Evolutionary conservation across 2,329 filamentous ascomycete genomes (phyloP).

Genomic region (Fusarium siculi): DNA sequence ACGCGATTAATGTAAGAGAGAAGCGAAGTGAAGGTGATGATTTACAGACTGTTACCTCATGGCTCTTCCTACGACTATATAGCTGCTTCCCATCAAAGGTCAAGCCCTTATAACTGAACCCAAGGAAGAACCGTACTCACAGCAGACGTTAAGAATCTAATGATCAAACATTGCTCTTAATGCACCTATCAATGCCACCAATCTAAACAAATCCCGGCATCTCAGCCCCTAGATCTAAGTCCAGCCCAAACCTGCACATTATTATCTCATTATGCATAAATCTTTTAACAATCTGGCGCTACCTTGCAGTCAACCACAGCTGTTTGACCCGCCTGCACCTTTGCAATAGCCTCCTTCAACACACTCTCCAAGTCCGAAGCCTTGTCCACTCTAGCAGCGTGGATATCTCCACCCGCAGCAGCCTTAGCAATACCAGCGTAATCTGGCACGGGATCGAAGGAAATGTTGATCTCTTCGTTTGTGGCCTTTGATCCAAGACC

Average conservation of each 20-base stretch:
- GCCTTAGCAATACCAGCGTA: constrained; percentile 71
- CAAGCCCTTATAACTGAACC: neutral
- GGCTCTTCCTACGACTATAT: neutral
- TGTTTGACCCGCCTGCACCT: constrained; percentile 60
- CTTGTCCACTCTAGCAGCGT: constrained; percentile 60
- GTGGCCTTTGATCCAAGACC: constrained; percentile 63
- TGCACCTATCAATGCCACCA: constrained; percentile 19
- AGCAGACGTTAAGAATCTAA: neutral
- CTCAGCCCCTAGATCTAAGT: neutral
- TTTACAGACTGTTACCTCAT: neutral
- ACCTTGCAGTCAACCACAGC: constrained; percentile 67
- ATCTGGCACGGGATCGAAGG: constrained; percentile 67
- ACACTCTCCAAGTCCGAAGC: constrained; percentile 58
- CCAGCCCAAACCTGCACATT: neutral
- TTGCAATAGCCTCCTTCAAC: constrained; percentile 61
- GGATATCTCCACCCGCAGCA: constrained; percentile 64
- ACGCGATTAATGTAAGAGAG: neutral
- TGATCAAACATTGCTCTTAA: neutral
- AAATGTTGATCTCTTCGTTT: constrained; percentile 73
- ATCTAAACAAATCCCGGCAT: constrained; percentile 1
- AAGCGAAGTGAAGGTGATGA: neutral
- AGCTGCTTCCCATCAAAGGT: neutral
- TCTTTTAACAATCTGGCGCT: constrained; percentile 53
- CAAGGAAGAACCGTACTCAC: neutral
- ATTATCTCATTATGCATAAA: constrained; percentile 23